A percentile compares a stretch with the other conserved stretches of the same genome.
Evolutionary conservation across 495 filamentous ascomycete species (phyloP).

Genomic region (Aspergillus wentii): DNA sequence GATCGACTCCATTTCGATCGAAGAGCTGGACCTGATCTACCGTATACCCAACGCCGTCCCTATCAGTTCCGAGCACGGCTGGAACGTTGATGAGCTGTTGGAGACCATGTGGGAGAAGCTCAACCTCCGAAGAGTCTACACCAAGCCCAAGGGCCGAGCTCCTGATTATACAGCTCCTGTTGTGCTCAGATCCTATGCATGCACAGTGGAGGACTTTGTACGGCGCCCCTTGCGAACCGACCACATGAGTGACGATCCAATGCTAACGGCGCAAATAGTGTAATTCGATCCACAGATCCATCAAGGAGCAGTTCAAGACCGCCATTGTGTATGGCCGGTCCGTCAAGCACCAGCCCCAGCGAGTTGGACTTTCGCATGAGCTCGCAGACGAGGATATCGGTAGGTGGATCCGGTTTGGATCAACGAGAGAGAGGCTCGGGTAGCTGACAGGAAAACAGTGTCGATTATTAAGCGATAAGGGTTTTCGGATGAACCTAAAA

Average conservation of each 20-base stretch:
- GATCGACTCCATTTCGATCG: conserved; percentile 96
- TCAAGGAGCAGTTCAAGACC: conserved; percentile 91
- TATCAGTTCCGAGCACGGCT: conserved; percentile 96
- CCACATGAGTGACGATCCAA: conserved; percentile 7
- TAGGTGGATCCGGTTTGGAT: conserved; percentile 42
- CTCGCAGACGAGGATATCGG: conserved; percentile 96
- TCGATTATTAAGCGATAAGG: conserved; percentile 91
- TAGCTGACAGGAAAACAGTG: conserved; percentile 54
- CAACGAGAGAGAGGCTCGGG: conserved; percentile 1
- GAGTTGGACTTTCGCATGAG: conserved; percentile 87
- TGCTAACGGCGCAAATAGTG: conserved; percentile 55
- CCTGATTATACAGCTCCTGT: conserved; percentile 93
- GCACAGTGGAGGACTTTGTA: conserved; percentile 96
- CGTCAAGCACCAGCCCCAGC: conserved; percentile 97
- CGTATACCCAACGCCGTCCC: conserved; percentile 94
- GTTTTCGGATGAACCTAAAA: conserved; percentile 12
- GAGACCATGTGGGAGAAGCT: conserved; percentile 99
- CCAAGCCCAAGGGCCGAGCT: conserved; percentile 92
- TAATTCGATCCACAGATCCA: conserved; percentile 92
- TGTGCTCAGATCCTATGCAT: conserved; percentile 73
- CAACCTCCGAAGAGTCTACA: conserved; percentile 87
- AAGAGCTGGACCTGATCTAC: conserved; percentile 93
- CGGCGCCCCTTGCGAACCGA: conserved; percentile 20
- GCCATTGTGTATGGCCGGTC: conserved; percentile 96
- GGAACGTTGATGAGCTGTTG: conserved; percentile 96